phyloP scores from a whole-genome alignment of 345 rosid genomes.

The Murraya koenigii region DNA sequence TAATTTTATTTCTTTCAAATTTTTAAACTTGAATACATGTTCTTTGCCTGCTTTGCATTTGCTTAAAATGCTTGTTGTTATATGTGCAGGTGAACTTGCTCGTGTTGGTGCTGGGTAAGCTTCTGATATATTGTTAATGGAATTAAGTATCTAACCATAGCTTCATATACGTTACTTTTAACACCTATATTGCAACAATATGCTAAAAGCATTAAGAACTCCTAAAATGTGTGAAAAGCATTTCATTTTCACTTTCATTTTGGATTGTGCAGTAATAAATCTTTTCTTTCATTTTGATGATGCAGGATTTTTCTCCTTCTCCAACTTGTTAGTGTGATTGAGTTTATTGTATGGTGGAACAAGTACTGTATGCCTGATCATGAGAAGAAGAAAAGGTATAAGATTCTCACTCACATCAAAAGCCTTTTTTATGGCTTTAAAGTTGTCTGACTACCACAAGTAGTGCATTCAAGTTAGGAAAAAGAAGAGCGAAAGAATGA shows the following conservation, averaged over 20 bases:
- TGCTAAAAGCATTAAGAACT: background rate
- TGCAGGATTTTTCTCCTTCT: constrained; percentile 74
- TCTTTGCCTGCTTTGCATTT: background rate
- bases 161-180: background rate
- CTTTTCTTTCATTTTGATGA: background rate
- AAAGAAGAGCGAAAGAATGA: background rate
- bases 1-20: background rate
- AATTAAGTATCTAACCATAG: background rate
- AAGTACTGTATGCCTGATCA: constrained; percentile 71
- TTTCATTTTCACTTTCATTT: background rate
- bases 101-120: constrained; percentile 87
- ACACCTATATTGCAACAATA: background rate
- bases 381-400: constrained; percentile 58
- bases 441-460: background rate
- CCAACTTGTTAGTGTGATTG: constrained; percentile 80
- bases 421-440: background rate
- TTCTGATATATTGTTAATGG: constrained; percentile 5
- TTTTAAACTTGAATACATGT: background rate
- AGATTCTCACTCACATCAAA: background rate
- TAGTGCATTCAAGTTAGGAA: background rate
- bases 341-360: constrained; percentile 93
- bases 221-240: background rate
- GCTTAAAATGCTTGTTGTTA: background rate
- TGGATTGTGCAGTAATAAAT: background rate
- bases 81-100: constrained; percentile 79